Conservation (phyloP, 2,329 filamentous ascomycete species). For the Zymoseptoria passerinii region DNA sequence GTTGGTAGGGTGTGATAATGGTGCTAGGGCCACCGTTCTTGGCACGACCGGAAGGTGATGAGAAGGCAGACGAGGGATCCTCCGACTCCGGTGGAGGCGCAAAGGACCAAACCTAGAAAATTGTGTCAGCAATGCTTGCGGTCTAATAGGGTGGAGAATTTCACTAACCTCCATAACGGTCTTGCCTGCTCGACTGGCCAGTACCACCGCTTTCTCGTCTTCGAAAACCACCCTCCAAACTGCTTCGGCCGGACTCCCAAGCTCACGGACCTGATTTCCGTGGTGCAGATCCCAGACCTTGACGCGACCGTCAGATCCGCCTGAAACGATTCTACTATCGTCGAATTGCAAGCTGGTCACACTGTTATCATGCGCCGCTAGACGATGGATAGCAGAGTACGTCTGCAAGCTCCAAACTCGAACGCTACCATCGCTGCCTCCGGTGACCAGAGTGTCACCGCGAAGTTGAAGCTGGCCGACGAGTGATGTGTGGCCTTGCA, state of each 20-base stretch:
- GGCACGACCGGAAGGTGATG: conserved; percentile 8
- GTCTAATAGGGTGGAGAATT: not conserved
- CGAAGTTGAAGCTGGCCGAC: conserved; percentile 96
- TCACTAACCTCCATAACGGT: conserved; percentile 89
- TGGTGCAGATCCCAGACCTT: conserved; percentile 98
- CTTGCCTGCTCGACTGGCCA: conserved; percentile 73
- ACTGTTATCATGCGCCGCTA: conserved; percentile 96
- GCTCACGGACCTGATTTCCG: conserved; percentile 79
- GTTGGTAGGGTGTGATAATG: conserved; percentile 21
- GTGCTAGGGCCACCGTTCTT: conserved; percentile 7
- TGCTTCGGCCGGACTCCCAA: conserved; percentile 84
- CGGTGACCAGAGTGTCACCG: conserved; percentile 87
- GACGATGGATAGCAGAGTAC: conserved; percentile 83
- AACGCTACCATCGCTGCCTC: conserved; percentile 91
- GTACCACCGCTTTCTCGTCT: conserved; percentile 94
- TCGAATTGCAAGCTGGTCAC: conserved; percentile 97
- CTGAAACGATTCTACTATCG: conserved; percentile 87
- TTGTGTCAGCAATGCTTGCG: conserved; percentile 3
- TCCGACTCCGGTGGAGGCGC: conserved; percentile 64
- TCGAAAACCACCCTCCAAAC: conserved; percentile 98
- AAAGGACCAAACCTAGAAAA: conserved; percentile 78
- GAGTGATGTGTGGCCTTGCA: conserved; percentile 93
- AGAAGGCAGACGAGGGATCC: conserved; percentile 5
- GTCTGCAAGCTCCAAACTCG: conserved; percentile 90
- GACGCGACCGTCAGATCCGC: conserved; percentile 92